A percentile compares a stretch with the other conserved stretches of the same genome.
These are phyloP conservation scores for Pleurotus sapidus DNA, from an alignment of 768 basidiomycete genomes.

Conservation along the genomic window DNA sequence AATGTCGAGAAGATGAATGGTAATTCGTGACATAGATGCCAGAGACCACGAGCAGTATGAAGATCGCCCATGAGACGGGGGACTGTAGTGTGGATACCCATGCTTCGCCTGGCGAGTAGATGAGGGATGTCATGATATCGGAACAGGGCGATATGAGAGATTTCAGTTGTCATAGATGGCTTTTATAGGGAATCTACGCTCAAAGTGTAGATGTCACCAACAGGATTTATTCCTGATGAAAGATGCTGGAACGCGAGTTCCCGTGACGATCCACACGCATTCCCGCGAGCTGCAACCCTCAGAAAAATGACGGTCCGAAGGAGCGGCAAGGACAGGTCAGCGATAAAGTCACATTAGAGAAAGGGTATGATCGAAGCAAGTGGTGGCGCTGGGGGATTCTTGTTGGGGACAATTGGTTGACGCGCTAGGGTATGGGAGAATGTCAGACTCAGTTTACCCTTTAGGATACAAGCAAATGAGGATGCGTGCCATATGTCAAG, in stretches of 20 bases:
- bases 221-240: neutral
- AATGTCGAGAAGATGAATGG: conserved; percentile 14
- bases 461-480: conserved; percentile 5
- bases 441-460: conserved; percentile 6
- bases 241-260: neutral
- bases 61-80: conserved; percentile 1
- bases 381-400: conserved; percentile 4
- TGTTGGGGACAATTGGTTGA: conserved; percentile 4
- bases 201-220: neutral
- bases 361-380: conserved; percentile 4
- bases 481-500: conserved; percentile 8
- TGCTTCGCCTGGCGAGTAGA: neutral
- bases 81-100: neutral
- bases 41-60: neutral
- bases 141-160: no score
- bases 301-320: conserved; percentile 7
- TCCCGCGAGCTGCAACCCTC: neutral
- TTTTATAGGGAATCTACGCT: neutral
- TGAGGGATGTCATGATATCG: no score
- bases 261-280: conserved; percentile 9
- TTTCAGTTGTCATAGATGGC: neutral
- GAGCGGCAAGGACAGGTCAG: conserved; percentile 6
- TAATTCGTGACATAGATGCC: neutral
- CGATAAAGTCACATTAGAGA: neutral
- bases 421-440: conserved; percentile 1